Percentiles rank a stretch among this genome's conserved stretches.
Conservation (phyloP, 768 basidiomycete genomes). For the Calvatia gigantea region DNA sequence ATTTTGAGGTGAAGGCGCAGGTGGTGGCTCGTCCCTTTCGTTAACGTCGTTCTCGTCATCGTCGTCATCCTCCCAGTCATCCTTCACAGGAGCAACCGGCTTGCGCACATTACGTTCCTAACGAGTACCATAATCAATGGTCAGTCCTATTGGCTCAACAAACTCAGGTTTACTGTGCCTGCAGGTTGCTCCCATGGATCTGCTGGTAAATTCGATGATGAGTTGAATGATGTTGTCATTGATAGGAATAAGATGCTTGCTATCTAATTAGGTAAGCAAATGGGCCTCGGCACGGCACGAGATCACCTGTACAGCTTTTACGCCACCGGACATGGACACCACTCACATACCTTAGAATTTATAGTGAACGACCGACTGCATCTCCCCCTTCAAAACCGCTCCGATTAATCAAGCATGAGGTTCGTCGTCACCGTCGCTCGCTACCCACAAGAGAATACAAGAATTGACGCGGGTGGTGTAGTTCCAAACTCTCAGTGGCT, state of each 20-base stretch:
- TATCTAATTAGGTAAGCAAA: constrained; percentile 1
- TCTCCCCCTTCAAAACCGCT: constrained; percentile 23
- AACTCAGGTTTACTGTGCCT: constrained; percentile 4
- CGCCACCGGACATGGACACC: constrained; percentile 7
- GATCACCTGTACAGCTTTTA: constrained; percentile 9
- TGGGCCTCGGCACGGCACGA: not conserved
- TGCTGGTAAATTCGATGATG: constrained; percentile 1
- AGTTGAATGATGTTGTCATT: constrained; percentile 8
- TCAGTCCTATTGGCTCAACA: not conserved
- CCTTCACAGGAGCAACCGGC: constrained; percentile 21
- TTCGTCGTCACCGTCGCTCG: constrained; percentile 13
- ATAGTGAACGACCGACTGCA: not conserved
- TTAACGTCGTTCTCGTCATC: constrained; percentile 38
- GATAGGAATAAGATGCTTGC: not conserved
- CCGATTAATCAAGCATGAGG: constrained; percentile 24
- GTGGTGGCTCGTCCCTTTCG: not conserved
- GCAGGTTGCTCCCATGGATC: constrained; percentile 8
- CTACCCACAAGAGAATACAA: not conserved
- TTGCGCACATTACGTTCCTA: constrained; percentile 10
- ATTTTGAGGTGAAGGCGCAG: not conserved
- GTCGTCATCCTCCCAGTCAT: constrained; percentile 60
- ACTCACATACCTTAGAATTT: constrained; percentile 2
- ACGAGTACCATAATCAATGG: not conserved
- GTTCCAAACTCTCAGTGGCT: constrained; percentile 94
- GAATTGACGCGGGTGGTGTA: constrained; percentile 17